Evolutionary conservation across 371 early-diverging fungal species (phyloP).

Genomic region (Mucor racemosus): DNA sequence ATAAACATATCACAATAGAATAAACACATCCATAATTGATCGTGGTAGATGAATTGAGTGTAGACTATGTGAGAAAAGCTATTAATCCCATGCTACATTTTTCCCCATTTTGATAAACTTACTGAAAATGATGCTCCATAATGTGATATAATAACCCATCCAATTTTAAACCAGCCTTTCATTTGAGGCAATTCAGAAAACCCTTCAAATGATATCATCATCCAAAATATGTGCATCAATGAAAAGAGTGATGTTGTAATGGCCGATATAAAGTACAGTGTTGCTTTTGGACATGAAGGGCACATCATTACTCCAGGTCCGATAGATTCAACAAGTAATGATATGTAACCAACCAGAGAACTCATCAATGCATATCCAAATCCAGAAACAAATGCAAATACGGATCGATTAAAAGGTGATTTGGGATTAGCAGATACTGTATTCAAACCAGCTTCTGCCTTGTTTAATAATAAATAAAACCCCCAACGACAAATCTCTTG

Average conservation of each 20-base stretch:
- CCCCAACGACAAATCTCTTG: constrained; percentile 74
- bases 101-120: constrained; percentile 6
- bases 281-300: constrained; percentile 63
- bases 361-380: constrained; percentile 75
- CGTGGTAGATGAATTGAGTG: constrained; percentile 50
- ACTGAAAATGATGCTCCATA: constrained; percentile 67
- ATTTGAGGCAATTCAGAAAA: constrained; percentile 39
- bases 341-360: constrained; percentile 69
- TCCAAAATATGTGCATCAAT: constrained; percentile 73
- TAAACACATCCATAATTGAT: constrained; percentile 58
- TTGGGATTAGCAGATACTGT: constrained; percentile 60
- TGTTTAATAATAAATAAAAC: constrained; percentile 59
- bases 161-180: constrained; percentile 34
- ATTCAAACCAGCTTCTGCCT: constrained; percentile 65
- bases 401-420: constrained; percentile 60
- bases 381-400: constrained; percentile 70
- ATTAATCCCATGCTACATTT: background rate
- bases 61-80: constrained; percentile 32
- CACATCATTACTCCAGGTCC: constrained; percentile 75
- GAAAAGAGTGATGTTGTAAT: constrained; percentile 73
- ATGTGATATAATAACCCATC: constrained; percentile 61
- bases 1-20: constrained; percentile 48
- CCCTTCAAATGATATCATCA: constrained; percentile 75
- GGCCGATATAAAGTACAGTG: constrained; percentile 71
- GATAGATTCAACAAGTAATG: constrained; percentile 64